Percentiles rank a stretch among this genome's conserved stretches.
Evolutionary conservation across 2,329 filamentous ascomycete genomes (phyloP).

Genomic region (Fusarium tricinctum): DNA sequence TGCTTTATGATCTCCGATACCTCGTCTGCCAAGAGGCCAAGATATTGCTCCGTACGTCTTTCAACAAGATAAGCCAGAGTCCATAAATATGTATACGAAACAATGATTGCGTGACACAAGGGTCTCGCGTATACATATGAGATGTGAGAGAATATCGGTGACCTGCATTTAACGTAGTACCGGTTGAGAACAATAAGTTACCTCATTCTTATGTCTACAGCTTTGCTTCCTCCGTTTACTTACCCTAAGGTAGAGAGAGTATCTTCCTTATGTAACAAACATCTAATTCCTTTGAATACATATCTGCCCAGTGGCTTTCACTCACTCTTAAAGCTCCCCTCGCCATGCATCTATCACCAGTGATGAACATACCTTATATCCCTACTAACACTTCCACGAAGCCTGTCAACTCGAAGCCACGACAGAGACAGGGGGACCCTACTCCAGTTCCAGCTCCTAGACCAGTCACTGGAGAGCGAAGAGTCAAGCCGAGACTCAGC

Average conservation of each 20-base stretch:
- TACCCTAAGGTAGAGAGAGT: not conserved
- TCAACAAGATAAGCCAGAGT: too few species aligned
- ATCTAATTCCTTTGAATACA: not conserved
- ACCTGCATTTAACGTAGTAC: not conserved
- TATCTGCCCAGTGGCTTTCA: not conserved
- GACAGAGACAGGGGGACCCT: slow-evolving; percentile 15
- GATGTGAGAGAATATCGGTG: not conserved
- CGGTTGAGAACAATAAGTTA: not conserved
- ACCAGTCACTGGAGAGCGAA: slow-evolving; percentile 37
- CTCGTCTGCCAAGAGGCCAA: not conserved
- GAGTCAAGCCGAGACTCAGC: slow-evolving; percentile 35
- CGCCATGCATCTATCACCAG: slow-evolving; percentile 29
- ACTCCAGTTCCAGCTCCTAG: slow-evolving; percentile 9
- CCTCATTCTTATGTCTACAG: not conserved
- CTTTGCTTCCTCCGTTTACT: not conserved
- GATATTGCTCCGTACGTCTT: too few species aligned
- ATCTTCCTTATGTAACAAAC: slow-evolving; percentile 6
- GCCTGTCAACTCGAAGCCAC: slow-evolving; percentile 12
- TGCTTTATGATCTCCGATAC: not conserved
- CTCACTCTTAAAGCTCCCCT: not conserved
- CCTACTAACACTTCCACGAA: slow-evolving; percentile 1
- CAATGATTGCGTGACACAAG: not conserved
- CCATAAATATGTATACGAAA: too few species aligned
- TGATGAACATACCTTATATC: slow-evolving; percentile 33
- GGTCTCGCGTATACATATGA: not conserved